phyloP scores from a whole-genome alignment of 495 filamentous ascomycete species.

The Hyaloscypha hepaticicola region DNA sequence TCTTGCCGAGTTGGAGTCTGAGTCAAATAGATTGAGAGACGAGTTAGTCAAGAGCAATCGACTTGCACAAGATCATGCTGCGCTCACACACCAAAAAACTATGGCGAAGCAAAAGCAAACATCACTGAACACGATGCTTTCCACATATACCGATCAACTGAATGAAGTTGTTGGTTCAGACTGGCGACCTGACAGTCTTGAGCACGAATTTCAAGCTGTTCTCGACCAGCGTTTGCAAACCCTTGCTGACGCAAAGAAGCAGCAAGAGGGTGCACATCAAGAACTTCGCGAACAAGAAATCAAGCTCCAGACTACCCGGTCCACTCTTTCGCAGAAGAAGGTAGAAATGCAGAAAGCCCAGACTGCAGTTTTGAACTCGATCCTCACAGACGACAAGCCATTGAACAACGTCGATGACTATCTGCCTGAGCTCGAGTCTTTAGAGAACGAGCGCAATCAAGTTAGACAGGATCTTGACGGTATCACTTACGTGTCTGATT shows the following conservation, averaged over 20 bases:
- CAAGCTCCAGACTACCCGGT: constrained; percentile 64
- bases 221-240: constrained; percentile 53
- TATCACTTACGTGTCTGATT: constrained; percentile 59
- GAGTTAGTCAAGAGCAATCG: constrained; percentile 80
- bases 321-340: constrained; percentile 60
- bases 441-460: constrained; percentile 60
- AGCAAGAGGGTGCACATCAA: constrained; percentile 66
- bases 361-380: constrained; percentile 43
- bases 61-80: constrained; percentile 74
- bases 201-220: constrained; percentile 66
- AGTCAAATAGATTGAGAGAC: constrained; percentile 61
- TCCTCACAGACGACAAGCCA: constrained; percentile 29
- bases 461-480: constrained; percentile 63
- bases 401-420: constrained; percentile 42
- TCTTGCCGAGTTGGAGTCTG: constrained; percentile 65
- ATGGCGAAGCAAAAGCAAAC: constrained; percentile 68
- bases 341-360: constrained; percentile 63
- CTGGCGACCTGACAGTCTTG: constrained; percentile 71
- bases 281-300: constrained; percentile 77
- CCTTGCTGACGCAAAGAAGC: constrained; percentile 59
- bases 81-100: constrained; percentile 74
- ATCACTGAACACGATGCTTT: constrained; percentile 72
- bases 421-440: constrained; percentile 38
- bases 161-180: constrained; percentile 54
- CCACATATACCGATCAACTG: constrained; percentile 70